A percentile compares a stretch with the other conserved stretches of the same genome.
Conservation (phyloP, 2,329 filamentous ascomycete species). For the Apiospora arundinis region DNA sequence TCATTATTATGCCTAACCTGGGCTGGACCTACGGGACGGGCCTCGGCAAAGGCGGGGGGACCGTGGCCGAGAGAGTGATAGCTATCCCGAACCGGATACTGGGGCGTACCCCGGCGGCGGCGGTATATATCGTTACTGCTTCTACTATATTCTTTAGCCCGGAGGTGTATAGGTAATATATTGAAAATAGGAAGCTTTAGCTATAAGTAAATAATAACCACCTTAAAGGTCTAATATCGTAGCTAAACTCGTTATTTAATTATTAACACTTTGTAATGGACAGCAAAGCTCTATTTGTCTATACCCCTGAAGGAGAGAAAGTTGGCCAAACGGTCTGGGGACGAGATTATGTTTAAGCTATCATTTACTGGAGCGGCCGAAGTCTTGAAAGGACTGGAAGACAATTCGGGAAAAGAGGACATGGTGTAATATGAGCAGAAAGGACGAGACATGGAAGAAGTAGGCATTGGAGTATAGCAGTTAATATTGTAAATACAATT, state of each 20-base stretch:
- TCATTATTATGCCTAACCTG: slow-evolving; percentile 26
- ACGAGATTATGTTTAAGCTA: slow-evolving; percentile 35
- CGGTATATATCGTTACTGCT: slow-evolving; percentile 28
- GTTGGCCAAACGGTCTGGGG: slow-evolving; percentile 30
- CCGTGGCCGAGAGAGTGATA: slow-evolving; percentile 23
- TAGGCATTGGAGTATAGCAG: no score
- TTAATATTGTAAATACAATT: no score
- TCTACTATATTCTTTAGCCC: slow-evolving; percentile 27
- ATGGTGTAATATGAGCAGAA: no score
- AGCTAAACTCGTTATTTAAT: no score
- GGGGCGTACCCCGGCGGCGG: slow-evolving; percentile 22
- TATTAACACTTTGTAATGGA: background rate
- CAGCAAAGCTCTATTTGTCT: slow-evolving; percentile 32
- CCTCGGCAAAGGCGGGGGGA: slow-evolving; percentile 26
- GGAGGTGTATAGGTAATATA: slow-evolving; percentile 29
- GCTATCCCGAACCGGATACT: slow-evolving; percentile 29
- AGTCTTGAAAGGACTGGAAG: slow-evolving; percentile 18
- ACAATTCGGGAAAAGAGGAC: no score
- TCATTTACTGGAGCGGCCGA: slow-evolving; percentile 29
- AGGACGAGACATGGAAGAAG: no score
- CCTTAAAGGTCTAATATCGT: no score
- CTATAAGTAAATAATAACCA: no score
- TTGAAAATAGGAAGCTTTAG: slow-evolving; percentile 27
- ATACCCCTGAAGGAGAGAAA: slow-evolving; percentile 27
- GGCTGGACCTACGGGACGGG: slow-evolving; percentile 29